Evolutionary conservation across 2,329 filamentous ascomycete genomes (phyloP).

Genomic region (Periconia macrospinosa): DNA sequence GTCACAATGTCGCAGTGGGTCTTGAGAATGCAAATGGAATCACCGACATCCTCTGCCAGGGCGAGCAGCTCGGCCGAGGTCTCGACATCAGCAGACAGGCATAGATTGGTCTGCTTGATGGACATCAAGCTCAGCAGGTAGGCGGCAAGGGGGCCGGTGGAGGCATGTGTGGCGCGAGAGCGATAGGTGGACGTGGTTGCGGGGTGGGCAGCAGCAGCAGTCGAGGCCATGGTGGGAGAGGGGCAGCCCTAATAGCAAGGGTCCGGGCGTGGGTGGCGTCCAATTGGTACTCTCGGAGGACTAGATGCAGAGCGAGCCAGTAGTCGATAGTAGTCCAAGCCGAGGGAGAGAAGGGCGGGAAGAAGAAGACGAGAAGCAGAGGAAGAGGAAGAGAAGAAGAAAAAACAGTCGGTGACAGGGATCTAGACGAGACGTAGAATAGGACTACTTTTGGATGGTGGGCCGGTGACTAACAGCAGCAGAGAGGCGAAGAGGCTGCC

Average conservation of each 20-base stretch:
- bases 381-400: not conserved
- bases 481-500: not conserved
- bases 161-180: slow-evolving; percentile 48
- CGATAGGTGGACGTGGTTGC: slow-evolving; percentile 47
- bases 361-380: not conserved
- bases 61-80: slow-evolving; percentile 58
- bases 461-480: not conserved
- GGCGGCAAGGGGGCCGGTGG: slow-evolving; percentile 48
- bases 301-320: not conserved
- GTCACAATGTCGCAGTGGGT: slow-evolving; percentile 65
- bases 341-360: not conserved
- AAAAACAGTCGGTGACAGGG: not conserved
- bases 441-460: not conserved
- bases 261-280: not conserved
- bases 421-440: not conserved
- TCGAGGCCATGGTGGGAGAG: slow-evolving; percentile 25
- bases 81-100: slow-evolving; percentile 60
- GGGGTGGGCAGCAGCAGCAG: slow-evolving; percentile 19
- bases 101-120: slow-evolving; percentile 55
- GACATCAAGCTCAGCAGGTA: slow-evolving; percentile 54
- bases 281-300: not conserved
- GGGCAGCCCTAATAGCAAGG: not conserved
- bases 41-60: slow-evolving; percentile 61
- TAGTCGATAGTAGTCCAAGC: not conserved
- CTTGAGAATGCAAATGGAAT: slow-evolving; percentile 63